phyloP scores from a whole-genome alignment of 345 rosid species.

The Dimocarpus longan region DNA sequence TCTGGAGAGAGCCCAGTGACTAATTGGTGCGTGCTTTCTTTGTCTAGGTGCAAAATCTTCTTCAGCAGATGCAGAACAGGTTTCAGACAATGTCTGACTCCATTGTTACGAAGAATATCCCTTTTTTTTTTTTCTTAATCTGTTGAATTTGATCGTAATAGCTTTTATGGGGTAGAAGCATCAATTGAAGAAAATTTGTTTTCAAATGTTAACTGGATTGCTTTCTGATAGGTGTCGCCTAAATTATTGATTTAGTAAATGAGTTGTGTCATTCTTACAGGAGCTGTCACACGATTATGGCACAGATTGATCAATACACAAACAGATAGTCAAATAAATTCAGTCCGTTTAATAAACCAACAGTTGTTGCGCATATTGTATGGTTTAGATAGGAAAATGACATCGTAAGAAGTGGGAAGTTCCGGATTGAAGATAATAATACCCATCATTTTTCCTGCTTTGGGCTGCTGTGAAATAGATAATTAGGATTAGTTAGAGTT shows the following conservation, averaged over 20 bases:
- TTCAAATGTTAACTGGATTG: neutral
- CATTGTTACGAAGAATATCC: conserved; percentile 77
- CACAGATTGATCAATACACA: neutral
- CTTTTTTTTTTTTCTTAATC: conserved; percentile 38
- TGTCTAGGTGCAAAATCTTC: conserved; percentile 73
- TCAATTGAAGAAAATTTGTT: neutral
- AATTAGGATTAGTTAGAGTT: neutral
- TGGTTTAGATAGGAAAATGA: neutral
- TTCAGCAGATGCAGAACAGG: conserved; percentile 77
- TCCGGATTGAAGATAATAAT: neutral
- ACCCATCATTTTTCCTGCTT: neutral
- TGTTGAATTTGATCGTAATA: conserved; percentile 5
- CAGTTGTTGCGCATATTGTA: neutral
- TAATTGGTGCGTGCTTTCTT: conserved; percentile 25
- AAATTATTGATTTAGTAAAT: neutral
- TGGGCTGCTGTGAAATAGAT: conserved; percentile 2
- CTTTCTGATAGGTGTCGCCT: conserved; percentile 1
- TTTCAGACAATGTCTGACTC: conserved; percentile 81
- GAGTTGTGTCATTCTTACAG: neutral
- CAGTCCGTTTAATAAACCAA: neutral
- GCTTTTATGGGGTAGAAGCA: conserved; percentile 8
- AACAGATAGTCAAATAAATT: neutral
- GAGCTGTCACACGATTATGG: conserved; percentile 2
- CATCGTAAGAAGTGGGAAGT: neutral
- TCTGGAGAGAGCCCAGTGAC: neutral